Conservation (phyloP, 345 rosid genomes). For the Passiflora organensis region DNA sequence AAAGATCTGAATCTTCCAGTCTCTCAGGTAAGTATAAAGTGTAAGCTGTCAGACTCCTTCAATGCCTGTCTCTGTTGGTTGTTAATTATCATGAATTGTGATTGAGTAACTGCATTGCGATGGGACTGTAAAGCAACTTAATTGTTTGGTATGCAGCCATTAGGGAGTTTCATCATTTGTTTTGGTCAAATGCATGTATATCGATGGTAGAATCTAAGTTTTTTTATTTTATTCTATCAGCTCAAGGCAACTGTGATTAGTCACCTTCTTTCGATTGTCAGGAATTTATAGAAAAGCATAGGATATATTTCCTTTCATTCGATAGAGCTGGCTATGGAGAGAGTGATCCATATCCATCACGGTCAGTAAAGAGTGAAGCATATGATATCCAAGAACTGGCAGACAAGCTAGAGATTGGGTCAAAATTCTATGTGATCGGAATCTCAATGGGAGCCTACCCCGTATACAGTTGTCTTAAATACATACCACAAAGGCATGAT, state of each 20-base stretch:
- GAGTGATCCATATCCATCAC: conserved; percentile 78
- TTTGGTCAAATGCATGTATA: too few species aligned
- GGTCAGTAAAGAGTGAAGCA: conserved; percentile 70
- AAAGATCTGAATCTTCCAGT: conserved; percentile 52
- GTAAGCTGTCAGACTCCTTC: too few species aligned
- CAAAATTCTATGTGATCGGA: conserved; percentile 69
- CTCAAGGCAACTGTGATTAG: not conserved
- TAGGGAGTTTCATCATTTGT: too few species aligned
- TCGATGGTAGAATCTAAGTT: too few species aligned
- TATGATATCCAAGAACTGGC: conserved; percentile 77
- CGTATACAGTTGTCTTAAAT: conserved; percentile 63
- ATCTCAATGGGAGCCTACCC: conserved; percentile 77
- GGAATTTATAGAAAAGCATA: conserved; percentile 60
- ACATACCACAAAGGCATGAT: conserved; percentile 69
- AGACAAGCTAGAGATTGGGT: conserved; percentile 64
- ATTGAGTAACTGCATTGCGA: too few species aligned
- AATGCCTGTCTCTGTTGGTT: too few species aligned
- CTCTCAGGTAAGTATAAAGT: conserved; percentile 36
- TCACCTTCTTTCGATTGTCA: conserved; percentile 20
- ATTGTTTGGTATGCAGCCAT: too few species aligned
- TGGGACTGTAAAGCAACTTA: too few species aligned
- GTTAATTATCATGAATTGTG: too few species aligned
- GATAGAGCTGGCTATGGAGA: conserved; percentile 96
- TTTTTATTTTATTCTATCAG: too few species aligned
- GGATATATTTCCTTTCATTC: conserved; percentile 52